Conservation (phyloP, 768 basidiomycete genomes). For the Termitomyces sp. region DNA sequence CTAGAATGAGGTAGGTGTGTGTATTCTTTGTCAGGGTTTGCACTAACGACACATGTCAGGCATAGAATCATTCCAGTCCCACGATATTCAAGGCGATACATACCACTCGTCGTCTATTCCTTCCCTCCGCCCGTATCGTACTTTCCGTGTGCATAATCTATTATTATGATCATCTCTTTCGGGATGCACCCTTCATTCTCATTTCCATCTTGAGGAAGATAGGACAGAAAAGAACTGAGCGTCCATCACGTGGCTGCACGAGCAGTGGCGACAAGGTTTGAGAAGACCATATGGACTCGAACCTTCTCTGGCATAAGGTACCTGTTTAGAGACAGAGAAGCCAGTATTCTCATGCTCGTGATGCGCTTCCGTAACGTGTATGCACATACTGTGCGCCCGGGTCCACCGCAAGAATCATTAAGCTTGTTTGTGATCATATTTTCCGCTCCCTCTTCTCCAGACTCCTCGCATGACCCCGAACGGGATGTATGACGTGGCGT, state of each 20-base stretch:
- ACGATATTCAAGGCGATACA: not conserved
- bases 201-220: not conserved
- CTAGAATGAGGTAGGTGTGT: not conserved
- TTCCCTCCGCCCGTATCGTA: slow-evolving; percentile 1
- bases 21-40: not conserved
- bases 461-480: not conserved
- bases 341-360: not conserved
- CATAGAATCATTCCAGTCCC: not conserved
- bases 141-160: not conserved
- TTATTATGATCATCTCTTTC: no score
- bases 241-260: not conserved
- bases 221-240: not conserved
- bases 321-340: not conserved
- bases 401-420: not conserved
- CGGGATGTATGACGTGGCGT: not conserved
- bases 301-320: not conserved
- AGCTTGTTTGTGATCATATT: not conserved
- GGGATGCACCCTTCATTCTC: not conserved
- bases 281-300: not conserved
- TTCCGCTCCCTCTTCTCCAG: not conserved
- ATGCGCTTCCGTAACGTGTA: not conserved
- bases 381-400: not conserved
- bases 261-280: slow-evolving; percentile 1
- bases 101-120: not conserved
- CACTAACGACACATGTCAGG: not conserved